Conservation (phyloP, 2,329 filamentous ascomycete genomes). For the Torrubiellomyces zombiae region DNA sequence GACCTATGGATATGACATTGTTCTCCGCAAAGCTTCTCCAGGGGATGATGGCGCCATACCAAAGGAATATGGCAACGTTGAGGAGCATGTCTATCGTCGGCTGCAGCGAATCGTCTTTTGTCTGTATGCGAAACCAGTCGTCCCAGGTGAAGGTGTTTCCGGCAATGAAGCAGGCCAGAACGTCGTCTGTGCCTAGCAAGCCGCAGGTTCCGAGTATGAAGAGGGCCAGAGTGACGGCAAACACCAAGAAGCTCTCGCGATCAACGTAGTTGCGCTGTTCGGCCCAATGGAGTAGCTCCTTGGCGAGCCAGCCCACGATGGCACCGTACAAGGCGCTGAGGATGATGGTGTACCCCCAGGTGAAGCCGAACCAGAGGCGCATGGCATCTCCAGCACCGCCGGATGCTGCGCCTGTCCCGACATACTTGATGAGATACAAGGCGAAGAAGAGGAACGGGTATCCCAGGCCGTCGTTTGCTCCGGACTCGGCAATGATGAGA, state of each 20-base stretch:
- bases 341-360: slow-evolving; percentile 68
- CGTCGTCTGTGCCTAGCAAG: slow-evolving; percentile 75
- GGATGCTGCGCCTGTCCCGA: slow-evolving; percentile 36
- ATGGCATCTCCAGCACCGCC: slow-evolving; percentile 53
- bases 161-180: slow-evolving; percentile 82
- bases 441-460: slow-evolving; percentile 82
- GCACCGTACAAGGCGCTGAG: slow-evolving; percentile 65
- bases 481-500: slow-evolving; percentile 68
- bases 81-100: slow-evolving; percentile 90
- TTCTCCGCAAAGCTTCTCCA: slow-evolving; percentile 57
- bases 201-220: slow-evolving; percentile 81
- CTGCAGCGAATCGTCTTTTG: slow-evolving; percentile 79
- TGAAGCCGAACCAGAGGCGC: slow-evolving; percentile 70
- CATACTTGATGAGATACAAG: slow-evolving; percentile 68
- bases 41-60: slow-evolving; percentile 74
- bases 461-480: slow-evolving; percentile 75
- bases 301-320: slow-evolving; percentile 63
- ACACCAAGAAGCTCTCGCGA: slow-evolving; percentile 73
- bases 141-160: slow-evolving; percentile 87
- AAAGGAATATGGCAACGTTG: slow-evolving; percentile 77
- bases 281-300: slow-evolving; percentile 69
- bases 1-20: slow-evolving; percentile 52
- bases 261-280: slow-evolving; percentile 71
- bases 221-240: slow-evolving; percentile 67
- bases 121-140: slow-evolving; percentile 85